These are phyloP conservation scores for Aphanomyces cochlioides DNA, from an alignment of 352 stramenopile species.

Conservation along the genomic window DNA sequence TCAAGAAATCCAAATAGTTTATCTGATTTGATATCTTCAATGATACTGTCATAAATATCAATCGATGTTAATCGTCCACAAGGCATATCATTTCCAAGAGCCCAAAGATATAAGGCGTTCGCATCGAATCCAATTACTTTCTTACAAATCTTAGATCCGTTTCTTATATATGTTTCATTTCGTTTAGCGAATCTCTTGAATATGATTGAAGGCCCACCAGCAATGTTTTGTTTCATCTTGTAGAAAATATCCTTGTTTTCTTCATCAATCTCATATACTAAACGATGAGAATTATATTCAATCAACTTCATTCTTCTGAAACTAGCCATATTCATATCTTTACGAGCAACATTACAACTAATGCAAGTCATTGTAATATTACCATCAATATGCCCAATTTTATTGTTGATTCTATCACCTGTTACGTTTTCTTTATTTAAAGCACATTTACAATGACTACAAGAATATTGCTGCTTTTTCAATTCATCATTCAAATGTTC, in stretches of 20 bases:
- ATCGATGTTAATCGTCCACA: constrained; percentile 34
- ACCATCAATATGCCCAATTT: constrained; percentile 29
- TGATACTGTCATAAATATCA: constrained; percentile 33
- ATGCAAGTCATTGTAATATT: constrained; percentile 33
- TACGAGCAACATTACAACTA: constrained; percentile 33
- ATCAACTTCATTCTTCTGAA: constrained; percentile 33
- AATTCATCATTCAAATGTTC: constrained; percentile 32
- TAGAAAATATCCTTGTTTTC: constrained; percentile 33
- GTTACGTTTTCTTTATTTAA: constrained; percentile 35
- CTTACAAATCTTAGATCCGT: constrained; percentile 30
- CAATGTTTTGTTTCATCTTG: constrained; percentile 35
- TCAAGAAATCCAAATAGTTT: constrained; percentile 43
- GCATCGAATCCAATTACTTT: constrained; percentile 37
- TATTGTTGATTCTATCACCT: constrained; percentile 36
- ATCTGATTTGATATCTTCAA: constrained; percentile 38
- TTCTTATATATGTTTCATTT: constrained; percentile 33
- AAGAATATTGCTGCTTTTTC: constrained; percentile 34
- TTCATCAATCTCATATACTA: constrained; percentile 33
- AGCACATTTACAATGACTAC: constrained; percentile 31
- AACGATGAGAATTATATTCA: constrained; percentile 30
- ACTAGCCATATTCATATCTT: constrained; percentile 33
- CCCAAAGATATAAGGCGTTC: constrained; percentile 39
- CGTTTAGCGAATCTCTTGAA: constrained; percentile 39
- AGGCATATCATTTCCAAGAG: constrained; percentile 37
- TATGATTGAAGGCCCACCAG: constrained; percentile 32